Evolutionary conservation across 306 rosid species (phyloP).

Genomic region (Dalbergia oliveri): DNA sequence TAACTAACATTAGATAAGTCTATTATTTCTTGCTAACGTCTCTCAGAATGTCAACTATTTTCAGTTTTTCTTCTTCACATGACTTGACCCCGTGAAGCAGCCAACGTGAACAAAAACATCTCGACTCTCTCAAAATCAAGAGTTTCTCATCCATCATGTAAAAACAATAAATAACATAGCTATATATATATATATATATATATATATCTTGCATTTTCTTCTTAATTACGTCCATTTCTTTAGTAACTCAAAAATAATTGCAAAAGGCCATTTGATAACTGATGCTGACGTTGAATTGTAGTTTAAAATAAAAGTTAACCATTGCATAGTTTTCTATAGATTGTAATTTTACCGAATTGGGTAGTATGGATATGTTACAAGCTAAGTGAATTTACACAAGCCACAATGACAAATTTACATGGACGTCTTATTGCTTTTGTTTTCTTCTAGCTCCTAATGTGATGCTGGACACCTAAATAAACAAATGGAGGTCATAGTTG

Average conservation of each 20-base stretch:
- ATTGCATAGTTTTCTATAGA: background rate
- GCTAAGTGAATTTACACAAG: conserved; percentile 26
- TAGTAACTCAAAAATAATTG: background rate
- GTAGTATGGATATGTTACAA: background rate
- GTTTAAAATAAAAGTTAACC: conserved; percentile 36
- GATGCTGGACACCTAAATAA: conserved; percentile 17
- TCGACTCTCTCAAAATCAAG: conserved; percentile 38
- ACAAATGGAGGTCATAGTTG: conserved; percentile 44
- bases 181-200: too few relatives aligned
- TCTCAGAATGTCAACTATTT: conserved; percentile 45
- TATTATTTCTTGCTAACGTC: conserved; percentile 45
- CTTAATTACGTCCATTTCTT: background rate
- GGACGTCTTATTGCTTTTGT: background rate
- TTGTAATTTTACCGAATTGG: background rate
- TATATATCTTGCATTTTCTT: background rate
- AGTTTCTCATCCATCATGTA: conserved; percentile 27
- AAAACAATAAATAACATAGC: background rate
- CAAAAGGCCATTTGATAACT: background rate
- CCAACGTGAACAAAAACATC: conserved; percentile 11
- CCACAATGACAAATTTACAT: conserved; percentile 37
- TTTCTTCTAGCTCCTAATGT: conserved; percentile 21
- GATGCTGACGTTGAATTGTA: conserved; percentile 22
- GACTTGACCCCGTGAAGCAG: conserved; percentile 51
- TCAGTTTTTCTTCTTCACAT: conserved; percentile 37
- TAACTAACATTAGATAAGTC: conserved; percentile 33